These are phyloP conservation scores for Echeveria elegans DNA, from an alignment of 164 flowering plant species.

Conservation along the genomic window DNA sequence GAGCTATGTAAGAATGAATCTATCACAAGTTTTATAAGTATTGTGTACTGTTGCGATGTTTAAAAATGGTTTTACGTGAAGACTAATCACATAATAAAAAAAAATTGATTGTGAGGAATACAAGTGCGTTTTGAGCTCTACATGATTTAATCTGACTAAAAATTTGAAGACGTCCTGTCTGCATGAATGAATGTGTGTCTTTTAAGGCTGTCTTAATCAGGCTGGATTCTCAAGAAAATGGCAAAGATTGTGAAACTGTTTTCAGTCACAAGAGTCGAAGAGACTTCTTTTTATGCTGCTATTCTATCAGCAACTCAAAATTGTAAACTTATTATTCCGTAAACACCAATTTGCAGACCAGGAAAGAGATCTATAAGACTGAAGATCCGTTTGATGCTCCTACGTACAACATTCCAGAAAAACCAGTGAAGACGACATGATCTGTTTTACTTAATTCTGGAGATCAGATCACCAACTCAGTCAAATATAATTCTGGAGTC, in stretches of 20 bases:
- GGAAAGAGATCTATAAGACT: conserved; percentile 58
- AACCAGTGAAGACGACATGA: conserved; percentile 93
- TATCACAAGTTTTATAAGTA: too few species aligned
- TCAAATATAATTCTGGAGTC: conserved; percentile 76
- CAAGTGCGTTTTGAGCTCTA: too few species aligned
- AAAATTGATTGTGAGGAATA: too few species aligned
- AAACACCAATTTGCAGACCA: conserved; percentile 26
- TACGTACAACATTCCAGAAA: conserved; percentile 91
- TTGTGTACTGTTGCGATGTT: too few species aligned
- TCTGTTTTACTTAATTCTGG: conserved; percentile 68
- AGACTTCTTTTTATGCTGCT: background rate
- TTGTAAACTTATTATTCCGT: background rate
- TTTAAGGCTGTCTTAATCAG: background rate
- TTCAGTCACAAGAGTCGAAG: too few species aligned
- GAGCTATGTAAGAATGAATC: background rate
- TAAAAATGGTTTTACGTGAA: too few species aligned
- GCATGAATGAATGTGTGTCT: background rate
- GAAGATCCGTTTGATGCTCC: conserved; percentile 97
- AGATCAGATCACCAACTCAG: conserved; percentile 56
- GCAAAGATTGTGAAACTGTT: too few species aligned
- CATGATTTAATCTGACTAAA: too few species aligned
- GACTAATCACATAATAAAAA: too few species aligned
- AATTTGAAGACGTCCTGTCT: background rate
- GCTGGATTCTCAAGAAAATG: background rate
- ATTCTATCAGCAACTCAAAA: background rate